A percentile compares a stretch with the other conserved stretches of the same genome.
Conservation (phyloP, 768 basidiomycete species). For the Lenzites betulinus region DNA sequence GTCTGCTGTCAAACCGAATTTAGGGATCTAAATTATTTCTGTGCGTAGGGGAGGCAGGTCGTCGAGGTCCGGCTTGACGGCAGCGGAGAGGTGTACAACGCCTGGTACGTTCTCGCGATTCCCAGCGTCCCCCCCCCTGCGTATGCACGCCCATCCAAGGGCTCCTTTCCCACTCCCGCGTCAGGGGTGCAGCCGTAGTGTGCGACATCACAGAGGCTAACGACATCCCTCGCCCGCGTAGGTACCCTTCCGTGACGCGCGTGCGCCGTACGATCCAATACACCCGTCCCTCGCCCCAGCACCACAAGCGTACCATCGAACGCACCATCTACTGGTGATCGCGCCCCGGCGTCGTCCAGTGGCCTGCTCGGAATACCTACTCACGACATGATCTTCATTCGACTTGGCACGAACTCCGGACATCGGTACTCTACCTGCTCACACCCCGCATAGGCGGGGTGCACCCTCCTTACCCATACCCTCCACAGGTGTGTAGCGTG, state of each 20-base stretch:
- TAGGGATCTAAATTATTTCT: not conserved
- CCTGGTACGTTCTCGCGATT: conserved; percentile 52
- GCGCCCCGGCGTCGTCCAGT: not conserved
- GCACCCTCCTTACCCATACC: too few species aligned
- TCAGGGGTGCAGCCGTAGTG: too few species aligned
- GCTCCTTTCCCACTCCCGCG: not conserved
- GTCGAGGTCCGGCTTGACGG: conserved; percentile 64
- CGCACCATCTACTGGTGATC: conserved; percentile 75
- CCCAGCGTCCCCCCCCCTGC: not conserved
- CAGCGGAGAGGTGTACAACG: conserved; percentile 65
- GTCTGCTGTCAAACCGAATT: not conserved
- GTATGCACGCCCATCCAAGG: not conserved
- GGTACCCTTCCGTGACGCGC: conserved; percentile 80
- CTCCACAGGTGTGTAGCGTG: too few species aligned
- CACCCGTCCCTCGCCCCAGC: conserved; percentile 45
- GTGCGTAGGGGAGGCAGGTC: conserved; percentile 73
- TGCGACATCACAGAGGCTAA: conserved; percentile 5
- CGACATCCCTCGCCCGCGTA: conserved; percentile 28
- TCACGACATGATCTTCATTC: not conserved
- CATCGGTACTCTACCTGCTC: too few species aligned
- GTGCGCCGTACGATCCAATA: conserved; percentile 74
- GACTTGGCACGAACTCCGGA: not conserved
- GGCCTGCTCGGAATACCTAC: too few species aligned
- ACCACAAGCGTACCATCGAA: conserved; percentile 62
- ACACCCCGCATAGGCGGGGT: too few species aligned